Evolutionary conservation across 257 asterid genomes (phyloP).

Genomic region (Przewalskia tangutica): DNA sequence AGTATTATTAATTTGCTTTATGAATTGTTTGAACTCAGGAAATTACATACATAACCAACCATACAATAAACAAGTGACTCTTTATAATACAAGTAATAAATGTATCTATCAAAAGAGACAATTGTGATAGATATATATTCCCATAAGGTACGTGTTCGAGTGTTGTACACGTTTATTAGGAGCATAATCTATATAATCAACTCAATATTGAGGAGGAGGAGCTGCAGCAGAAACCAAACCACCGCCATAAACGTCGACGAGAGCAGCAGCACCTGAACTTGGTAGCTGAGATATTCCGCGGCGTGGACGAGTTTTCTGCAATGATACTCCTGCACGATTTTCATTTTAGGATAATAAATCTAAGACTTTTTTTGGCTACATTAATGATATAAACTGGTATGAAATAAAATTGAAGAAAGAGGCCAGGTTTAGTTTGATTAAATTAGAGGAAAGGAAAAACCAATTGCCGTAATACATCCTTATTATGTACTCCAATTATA

Average conservation of each 20-base stretch:
- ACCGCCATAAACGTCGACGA: background rate
- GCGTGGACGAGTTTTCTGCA: slow-evolving; percentile 44
- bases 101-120: background rate
- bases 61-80: background rate
- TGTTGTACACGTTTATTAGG: background rate
- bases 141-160: background rate
- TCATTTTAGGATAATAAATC: background rate
- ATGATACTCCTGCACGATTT: slow-evolving; percentile 38
- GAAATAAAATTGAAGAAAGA: background rate
- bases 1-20: background rate
- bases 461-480: too few relatives aligned
- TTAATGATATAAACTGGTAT: background rate
- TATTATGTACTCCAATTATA: too few relatives aligned
- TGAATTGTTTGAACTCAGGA: background rate
- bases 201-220: background rate
- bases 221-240: background rate
- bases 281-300: slow-evolving; percentile 48
- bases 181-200: background rate
- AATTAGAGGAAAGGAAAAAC: background rate
- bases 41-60: too few relatives aligned
- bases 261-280: slow-evolving; percentile 38
- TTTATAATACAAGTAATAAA: background rate
- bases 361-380: background rate
- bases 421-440: background rate
- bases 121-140: background rate